These are phyloP conservation scores for Aspergillus asperescens DNA, from an alignment of 495 filamentous ascomycete species.

Conservation along the genomic window DNA sequence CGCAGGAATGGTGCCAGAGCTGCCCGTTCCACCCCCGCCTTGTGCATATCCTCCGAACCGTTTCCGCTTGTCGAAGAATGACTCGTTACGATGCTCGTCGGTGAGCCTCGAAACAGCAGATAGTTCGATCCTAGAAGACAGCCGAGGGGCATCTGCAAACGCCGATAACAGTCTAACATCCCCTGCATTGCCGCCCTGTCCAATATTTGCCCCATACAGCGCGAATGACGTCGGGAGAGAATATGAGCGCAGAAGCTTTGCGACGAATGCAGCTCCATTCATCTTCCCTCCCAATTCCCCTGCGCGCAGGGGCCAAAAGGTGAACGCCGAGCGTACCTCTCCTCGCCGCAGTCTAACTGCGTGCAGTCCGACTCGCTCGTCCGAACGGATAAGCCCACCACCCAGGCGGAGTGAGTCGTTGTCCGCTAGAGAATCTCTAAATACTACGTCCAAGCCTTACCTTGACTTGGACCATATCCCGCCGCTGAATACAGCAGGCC, in stretches of 20 bases:
- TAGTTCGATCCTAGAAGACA: constrained; percentile 47
- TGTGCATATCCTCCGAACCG: constrained; percentile 32
- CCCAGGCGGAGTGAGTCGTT: constrained; percentile 38
- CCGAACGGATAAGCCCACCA: constrained; percentile 23
- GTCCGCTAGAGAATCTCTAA: constrained; percentile 21
- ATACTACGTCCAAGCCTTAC: constrained; percentile 15
- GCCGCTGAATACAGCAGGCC: constrained; percentile 10
- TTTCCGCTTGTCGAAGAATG: constrained; percentile 37
- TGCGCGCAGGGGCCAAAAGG: constrained; percentile 21
- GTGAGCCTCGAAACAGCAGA: constrained; percentile 45
- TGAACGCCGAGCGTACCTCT: constrained; percentile 23
- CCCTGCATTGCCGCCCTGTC: constrained; percentile 34
- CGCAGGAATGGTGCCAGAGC: constrained; percentile 36
- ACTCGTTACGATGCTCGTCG: constrained; percentile 39
- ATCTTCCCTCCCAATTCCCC: constrained; percentile 31
- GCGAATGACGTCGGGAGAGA: constrained; percentile 41
- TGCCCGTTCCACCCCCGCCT: constrained; percentile 44
- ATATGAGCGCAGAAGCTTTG: constrained; percentile 29
- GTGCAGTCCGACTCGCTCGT: constrained; percentile 25
- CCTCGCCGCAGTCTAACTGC: constrained; percentile 41
- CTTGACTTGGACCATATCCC: constrained; percentile 14
- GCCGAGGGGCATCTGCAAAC: constrained; percentile 23
- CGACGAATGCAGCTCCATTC: constrained; percentile 25
- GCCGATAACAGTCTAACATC: constrained; percentile 30
- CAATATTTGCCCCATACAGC: constrained; percentile 38